phyloP scores from a whole-genome alignment of 2,329 filamentous ascomycete species.

The Colletotrichum sp. region DNA sequence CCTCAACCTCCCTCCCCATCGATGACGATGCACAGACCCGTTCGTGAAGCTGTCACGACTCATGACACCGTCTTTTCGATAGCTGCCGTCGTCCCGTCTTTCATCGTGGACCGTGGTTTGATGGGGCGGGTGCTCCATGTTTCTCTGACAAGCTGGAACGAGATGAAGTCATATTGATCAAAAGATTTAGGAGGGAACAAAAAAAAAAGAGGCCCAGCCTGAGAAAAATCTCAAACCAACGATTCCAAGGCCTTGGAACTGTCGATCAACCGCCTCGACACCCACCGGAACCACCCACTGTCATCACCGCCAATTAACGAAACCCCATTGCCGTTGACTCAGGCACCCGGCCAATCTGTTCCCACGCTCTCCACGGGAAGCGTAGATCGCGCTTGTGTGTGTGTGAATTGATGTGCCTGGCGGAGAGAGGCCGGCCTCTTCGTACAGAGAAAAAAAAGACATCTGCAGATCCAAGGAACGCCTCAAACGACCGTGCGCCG shows the following conservation, averaged over 20 bases:
- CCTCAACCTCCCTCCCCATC: neutral
- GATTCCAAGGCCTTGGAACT: neutral
- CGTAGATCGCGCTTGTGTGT: neutral
- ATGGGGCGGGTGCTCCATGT: neutral
- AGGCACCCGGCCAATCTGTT: neutral
- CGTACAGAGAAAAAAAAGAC: neutral
- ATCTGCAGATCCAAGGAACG: neutral
- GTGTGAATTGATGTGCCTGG: neutral
- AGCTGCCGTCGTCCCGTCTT: neutral
- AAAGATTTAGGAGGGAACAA: neutral
- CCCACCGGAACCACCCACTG: neutral
- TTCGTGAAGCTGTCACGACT: conserved; percentile 3
- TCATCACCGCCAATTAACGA: neutral
- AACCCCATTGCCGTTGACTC: neutral
- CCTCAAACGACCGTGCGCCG: neutral
- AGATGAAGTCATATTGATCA: conserved; percentile 5
- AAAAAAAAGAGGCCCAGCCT: neutral
- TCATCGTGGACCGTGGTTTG: neutral
- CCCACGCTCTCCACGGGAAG: neutral
- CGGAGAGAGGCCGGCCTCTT: neutral
- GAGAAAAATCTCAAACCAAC: neutral
- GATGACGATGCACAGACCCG: neutral
- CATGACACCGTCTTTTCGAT: neutral
- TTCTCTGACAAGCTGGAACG: neutral
- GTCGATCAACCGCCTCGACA: neutral